These are phyloP conservation scores for Panellus pusillus DNA, from an alignment of 768 basidiomycete genomes.

Conservation along the genomic window DNA sequence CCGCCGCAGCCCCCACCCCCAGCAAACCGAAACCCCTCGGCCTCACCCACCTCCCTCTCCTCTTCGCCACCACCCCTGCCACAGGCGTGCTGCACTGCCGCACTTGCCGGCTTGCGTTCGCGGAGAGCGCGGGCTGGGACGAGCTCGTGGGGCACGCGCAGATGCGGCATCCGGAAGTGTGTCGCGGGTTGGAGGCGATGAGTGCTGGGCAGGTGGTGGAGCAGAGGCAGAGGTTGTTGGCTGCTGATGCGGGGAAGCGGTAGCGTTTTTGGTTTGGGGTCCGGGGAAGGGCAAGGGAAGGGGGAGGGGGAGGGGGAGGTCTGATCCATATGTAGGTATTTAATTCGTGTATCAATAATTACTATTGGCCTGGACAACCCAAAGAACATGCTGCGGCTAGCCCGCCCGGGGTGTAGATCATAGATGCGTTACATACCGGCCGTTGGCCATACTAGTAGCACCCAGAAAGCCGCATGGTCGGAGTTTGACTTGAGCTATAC, in stretches of 20 bases:
- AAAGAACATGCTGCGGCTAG: no score
- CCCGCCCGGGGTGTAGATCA: no score
- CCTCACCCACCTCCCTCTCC: constrained; percentile 17
- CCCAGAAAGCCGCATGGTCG: no score
- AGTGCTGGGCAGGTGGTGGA: constrained; percentile 35
- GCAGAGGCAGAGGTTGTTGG: constrained; percentile 25
- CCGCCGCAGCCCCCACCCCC: not conserved
- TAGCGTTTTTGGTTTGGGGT: no score
- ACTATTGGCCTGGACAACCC: no score
- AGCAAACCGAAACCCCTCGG: constrained; percentile 2
- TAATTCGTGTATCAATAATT: no score
- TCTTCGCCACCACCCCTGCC: constrained; percentile 7
- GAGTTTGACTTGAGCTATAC: no score
- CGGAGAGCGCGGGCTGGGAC: constrained; percentile 28
- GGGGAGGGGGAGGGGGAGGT: no score
- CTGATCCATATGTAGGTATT: no score
- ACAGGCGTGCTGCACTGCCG: constrained; percentile 11
- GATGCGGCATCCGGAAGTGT: constrained; percentile 30
- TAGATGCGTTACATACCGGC: no score
- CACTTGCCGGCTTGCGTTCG: constrained; percentile 22
- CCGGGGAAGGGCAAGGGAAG: no score
- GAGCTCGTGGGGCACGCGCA: constrained; percentile 35
- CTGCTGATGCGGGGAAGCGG: not conserved
- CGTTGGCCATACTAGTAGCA: no score
- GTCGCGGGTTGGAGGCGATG: constrained; percentile 32